These are phyloP conservation scores for Arctostaphylos glauca DNA, from an alignment of 148 eudicot species.

Conservation along the genomic window DNA sequence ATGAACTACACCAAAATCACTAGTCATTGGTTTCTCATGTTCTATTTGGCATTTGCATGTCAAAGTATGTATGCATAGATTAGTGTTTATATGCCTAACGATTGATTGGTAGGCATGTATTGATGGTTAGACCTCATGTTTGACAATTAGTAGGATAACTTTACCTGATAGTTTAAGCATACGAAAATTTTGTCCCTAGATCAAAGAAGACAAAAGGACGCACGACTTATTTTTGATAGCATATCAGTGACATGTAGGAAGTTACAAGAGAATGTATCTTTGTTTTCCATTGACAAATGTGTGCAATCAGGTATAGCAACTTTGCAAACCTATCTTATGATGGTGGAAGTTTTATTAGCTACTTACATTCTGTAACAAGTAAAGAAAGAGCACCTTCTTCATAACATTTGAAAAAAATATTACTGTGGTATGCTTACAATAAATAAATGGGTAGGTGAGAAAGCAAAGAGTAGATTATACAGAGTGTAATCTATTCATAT, in stretches of 20 bases:
- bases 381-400: too few species aligned
- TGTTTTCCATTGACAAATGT: not conserved
- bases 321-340: too few species aligned
- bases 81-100: not conserved
- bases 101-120: not conserved
- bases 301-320: not conserved
- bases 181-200: not conserved
- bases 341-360: too few species aligned
- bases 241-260: not conserved
- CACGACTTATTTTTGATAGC: not conserved
- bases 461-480: too few species aligned
- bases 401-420: too few species aligned
- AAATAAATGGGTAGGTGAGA: too few species aligned
- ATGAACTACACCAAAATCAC: too few species aligned
- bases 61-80: not conserved
- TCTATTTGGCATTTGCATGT: not conserved
- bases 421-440: too few species aligned
- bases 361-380: too few species aligned
- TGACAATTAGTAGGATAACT: not conserved
- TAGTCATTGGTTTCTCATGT: not conserved
- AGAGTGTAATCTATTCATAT: too few species aligned
- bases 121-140: not conserved
- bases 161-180: not conserved
- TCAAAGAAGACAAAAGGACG: not conserved
- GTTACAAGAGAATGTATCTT: not conserved